phyloP scores from a whole-genome alignment of 129 eudicot species.

The Lonicera japonica region DNA sequence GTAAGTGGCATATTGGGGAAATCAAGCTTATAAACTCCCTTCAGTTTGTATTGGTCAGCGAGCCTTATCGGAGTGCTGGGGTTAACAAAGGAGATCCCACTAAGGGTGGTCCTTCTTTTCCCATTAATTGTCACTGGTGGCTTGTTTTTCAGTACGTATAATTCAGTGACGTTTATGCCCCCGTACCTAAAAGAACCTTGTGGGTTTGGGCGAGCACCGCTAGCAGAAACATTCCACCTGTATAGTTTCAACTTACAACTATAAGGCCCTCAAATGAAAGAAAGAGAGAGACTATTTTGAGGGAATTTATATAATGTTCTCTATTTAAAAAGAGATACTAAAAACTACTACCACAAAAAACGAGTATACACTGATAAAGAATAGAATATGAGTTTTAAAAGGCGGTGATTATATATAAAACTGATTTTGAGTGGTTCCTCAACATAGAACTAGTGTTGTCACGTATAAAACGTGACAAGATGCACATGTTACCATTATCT shows the following conservation, averaged over 20 bases:
- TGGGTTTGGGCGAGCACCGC: conserved; percentile 81
- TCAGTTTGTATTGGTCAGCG: conserved; percentile 46
- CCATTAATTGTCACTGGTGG: conserved; percentile 48
- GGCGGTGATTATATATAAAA: no score
- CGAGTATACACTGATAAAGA: no score
- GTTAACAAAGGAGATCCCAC: conserved; percentile 58
- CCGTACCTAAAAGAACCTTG: conserved; percentile 71
- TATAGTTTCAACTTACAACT: neutral
- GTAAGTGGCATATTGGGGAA: conserved; percentile 54
- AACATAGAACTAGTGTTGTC: no score
- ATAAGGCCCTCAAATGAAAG: neutral
- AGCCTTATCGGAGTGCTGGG: conserved; percentile 64
- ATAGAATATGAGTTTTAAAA: no score
- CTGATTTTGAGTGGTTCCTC: no score
- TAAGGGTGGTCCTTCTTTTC: conserved; percentile 41
- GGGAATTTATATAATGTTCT: no score
- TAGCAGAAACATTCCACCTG: conserved; percentile 74
- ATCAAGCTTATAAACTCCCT: conserved; percentile 48
- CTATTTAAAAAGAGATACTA: no score
- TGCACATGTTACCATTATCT: no score
- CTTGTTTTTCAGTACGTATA: conserved; percentile 39
- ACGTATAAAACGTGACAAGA: no score
- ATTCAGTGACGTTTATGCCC: conserved; percentile 55
- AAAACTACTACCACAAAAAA: no score
- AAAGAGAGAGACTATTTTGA: no score